Base-by-base conservation (phyloP, 768 basidiomycete species). In the Phylloporus sp. region DNA sequence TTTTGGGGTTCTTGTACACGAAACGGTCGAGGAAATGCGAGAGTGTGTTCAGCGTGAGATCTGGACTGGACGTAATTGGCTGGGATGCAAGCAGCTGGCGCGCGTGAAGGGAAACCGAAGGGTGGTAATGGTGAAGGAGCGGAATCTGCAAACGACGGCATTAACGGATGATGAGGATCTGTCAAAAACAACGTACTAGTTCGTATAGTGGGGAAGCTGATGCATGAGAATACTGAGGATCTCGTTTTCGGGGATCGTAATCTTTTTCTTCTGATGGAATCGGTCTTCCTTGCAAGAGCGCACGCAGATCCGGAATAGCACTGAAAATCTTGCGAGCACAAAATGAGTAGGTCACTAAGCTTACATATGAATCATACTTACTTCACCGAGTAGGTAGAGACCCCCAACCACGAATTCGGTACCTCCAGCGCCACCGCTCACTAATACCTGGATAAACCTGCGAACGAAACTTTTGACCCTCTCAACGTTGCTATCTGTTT, bases 11-110 rank as follows among this genome's bases (percentile, higher is more conserved):
- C 70, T 94, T 91, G 76, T 92, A 97, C 38, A 97, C 91, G 72
- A 98, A 97, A 3, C 95, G 83, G 65, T 98, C 97, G 35, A 98
- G 80, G 81, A 99, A 97, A 61, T 94, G 91, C 1, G 90, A 86
- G 22, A 97, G 81, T 1, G 94, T 95, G 72, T 97, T 94, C 50
- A 93, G 84, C 10, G 90, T 85, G 43, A 99, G 86, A 63, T 98
- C 95, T 0, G 91, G 80, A 9, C 82, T 86, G 10, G 89, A 86
- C 0, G 91, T 91, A 11, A 97, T 72, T 0, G 87, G 85, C 43
- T 85, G 76, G 8, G 78, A 80, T 2, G 74, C 63, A 44, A 97
- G 79, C 11, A 99, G 80, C 64, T 97, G 91, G 7, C 79, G 80
- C 0, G 93, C 88, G 59, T 94, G 91, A 1, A 95, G 81, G 0